A percentile compares a stretch with the other conserved stretches of the same genome.
Evolutionary conservation across 805 yeast species (phyloP).

Genomic region (Candida cerambycidarum): DNA sequence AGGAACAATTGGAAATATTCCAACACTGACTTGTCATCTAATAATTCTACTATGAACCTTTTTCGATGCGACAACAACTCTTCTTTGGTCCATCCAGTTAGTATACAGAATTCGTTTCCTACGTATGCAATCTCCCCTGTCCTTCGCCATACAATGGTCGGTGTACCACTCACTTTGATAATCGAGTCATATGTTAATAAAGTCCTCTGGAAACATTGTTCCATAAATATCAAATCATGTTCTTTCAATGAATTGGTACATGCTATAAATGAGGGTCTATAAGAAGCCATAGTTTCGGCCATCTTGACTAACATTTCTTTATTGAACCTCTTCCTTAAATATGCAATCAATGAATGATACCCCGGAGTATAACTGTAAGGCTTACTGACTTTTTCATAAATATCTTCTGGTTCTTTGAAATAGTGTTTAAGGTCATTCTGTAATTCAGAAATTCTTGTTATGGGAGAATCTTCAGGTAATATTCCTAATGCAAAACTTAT

Average conservation of each 20-base stretch:
- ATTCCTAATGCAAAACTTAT: constrained; percentile 52
- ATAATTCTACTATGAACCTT: constrained; percentile 74
- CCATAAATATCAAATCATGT: constrained; percentile 92
- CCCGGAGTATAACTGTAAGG: constrained; percentile 93
- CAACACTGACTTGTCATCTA: constrained; percentile 84
- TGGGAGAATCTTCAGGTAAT: constrained; percentile 32
- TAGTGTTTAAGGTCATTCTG: constrained; percentile 18
- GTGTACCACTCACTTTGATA: constrained; percentile 84
- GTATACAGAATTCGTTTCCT: constrained; percentile 86
- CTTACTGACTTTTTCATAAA: constrained; percentile 67
- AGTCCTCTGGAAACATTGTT: constrained; percentile 93
- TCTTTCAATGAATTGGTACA: constrained; percentile 85
- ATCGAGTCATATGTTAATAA: constrained; percentile 84
- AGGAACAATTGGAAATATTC: constrained; percentile 86
- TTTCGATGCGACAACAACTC: constrained; percentile 60
- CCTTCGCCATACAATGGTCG: constrained; percentile 93
- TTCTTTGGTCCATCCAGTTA: constrained; percentile 86
- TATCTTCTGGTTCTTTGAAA: constrained; percentile 67
- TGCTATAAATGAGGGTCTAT: constrained; percentile 90
- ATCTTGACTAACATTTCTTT: constrained; percentile 70
- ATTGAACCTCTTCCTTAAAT: constrained; percentile 69
- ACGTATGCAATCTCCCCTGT: constrained; percentile 95
- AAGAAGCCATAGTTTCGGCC: constrained; percentile 86
- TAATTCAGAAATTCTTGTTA: constrained; percentile 19
- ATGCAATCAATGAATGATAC: constrained; percentile 75